Percentiles rank a stretch among this genome's conserved stretches.
These are phyloP conservation scores for Vitis hybrid DNA, from an alignment of 177 flowering plant species.

Conservation along the genomic window DNA sequence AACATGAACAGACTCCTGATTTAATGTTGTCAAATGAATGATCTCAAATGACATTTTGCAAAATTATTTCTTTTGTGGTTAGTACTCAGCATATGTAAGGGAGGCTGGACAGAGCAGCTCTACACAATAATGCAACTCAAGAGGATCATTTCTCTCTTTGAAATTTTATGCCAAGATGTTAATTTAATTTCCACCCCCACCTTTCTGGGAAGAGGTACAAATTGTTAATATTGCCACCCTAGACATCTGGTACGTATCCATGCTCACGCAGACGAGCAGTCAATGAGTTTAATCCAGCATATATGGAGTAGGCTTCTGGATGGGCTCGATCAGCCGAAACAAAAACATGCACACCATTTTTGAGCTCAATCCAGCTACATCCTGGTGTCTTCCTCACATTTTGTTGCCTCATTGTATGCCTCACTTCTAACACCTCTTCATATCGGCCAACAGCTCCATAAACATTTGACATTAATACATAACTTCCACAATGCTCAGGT, in stretches of 20 bases:
- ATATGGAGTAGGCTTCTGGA: constrained; percentile 40
- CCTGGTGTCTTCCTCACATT: constrained; percentile 66
- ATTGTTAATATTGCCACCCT: not conserved
- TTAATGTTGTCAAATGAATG: too few relatives aligned
- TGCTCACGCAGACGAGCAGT: constrained; percentile 37
- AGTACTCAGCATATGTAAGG: too few relatives aligned
- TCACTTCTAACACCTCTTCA: constrained; percentile 51
- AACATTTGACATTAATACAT: constrained; percentile 68
- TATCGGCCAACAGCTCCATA: constrained; percentile 50
- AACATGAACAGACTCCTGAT: too few relatives aligned
- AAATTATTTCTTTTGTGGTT: too few relatives aligned
- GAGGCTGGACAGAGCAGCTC: too few relatives aligned
- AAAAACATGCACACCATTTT: constrained; percentile 51
- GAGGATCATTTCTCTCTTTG: too few relatives aligned
- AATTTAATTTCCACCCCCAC: not conserved
- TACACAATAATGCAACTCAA: too few relatives aligned
- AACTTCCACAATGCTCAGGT: constrained; percentile 60
- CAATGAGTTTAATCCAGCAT: constrained; percentile 38
- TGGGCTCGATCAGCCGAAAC: constrained; percentile 46
- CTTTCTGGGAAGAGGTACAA: not conserved
- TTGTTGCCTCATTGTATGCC: constrained; percentile 48
- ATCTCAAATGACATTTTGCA: too few relatives aligned
- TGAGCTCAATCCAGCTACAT: constrained; percentile 75
- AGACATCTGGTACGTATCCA: constrained; percentile 28
- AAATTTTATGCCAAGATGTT: constrained; percentile 1